Conservation (phyloP, 345 rosid genomes). For the Populus euphratica region DNA sequence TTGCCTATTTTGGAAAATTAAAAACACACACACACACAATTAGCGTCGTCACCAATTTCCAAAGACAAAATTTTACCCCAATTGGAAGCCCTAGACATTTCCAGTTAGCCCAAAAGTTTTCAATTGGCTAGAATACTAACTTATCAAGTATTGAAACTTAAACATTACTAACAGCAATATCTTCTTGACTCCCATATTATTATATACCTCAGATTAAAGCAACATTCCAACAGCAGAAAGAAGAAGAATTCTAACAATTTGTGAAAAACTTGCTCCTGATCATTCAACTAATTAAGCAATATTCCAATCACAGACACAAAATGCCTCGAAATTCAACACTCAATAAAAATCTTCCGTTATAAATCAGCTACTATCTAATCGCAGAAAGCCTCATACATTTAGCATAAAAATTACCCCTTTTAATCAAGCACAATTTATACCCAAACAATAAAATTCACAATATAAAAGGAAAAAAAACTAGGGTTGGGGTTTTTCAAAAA, state of each 20-base stretch:
- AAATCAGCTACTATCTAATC: too few species aligned
- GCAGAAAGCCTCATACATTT: too few species aligned
- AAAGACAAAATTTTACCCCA: background rate
- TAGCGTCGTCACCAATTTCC: background rate
- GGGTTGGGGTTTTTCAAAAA: background rate
- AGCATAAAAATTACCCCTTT: background rate
- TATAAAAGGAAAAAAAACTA: background rate
- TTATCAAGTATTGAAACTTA: background rate
- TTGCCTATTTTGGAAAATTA: conserved; percentile 41
- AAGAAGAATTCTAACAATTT: too few species aligned
- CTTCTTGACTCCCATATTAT: background rate
- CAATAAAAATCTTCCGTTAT: too few species aligned
- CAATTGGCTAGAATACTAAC: background rate
- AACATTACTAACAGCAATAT: background rate
- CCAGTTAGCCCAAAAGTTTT: background rate
- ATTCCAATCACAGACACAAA: background rate
- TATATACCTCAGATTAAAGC: background rate
- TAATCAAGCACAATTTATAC: background rate
- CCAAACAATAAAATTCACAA: background rate
- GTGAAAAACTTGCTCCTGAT: too few species aligned
- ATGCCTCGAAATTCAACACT: background rate
- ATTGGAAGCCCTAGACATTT: background rate
- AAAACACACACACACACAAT: background rate
- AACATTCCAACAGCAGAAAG: background rate
- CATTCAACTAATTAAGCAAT: background rate